A percentile compares a stretch with the other conserved stretches of the same genome.
Conservation (phyloP, 805 yeast genomes). For the Pichia deserticola region DNA sequence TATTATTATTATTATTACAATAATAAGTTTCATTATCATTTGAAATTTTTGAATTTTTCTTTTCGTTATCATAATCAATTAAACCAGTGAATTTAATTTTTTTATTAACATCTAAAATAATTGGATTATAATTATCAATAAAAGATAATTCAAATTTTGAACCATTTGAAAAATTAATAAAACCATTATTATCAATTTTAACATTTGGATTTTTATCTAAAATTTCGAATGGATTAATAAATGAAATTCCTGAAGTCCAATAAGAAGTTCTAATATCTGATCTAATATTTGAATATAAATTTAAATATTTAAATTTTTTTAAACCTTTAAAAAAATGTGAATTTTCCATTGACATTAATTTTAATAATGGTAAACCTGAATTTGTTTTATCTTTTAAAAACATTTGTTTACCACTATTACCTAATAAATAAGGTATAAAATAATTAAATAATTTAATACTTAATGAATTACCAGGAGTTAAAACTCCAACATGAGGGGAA, state of each 20-base stretch:
- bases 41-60: neutral
- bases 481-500: slow-evolving; percentile 63
- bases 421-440: slow-evolving; percentile 58
- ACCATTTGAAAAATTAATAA: slow-evolving; percentile 33
- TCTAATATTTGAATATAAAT: slow-evolving; percentile 67
- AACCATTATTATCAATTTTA: slow-evolving; percentile 35
- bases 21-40: no score
- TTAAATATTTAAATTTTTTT: slow-evolving; percentile 40
- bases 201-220: slow-evolving; percentile 27
- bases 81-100: slow-evolving; percentile 31
- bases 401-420: slow-evolving; percentile 68
- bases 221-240: slow-evolving; percentile 49
- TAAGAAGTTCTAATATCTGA: slow-evolving; percentile 78
- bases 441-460: slow-evolving; percentile 51
- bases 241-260: slow-evolving; percentile 72
- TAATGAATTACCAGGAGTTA: slow-evolving; percentile 49
- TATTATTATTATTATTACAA: slow-evolving; percentile 12
- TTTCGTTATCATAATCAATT: slow-evolving; percentile 12
- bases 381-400: slow-evolving; percentile 44
- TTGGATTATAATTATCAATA: slow-evolving; percentile 47
- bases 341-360: slow-evolving; percentile 55
- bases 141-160: slow-evolving; percentile 35
- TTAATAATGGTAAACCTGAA: slow-evolving; percentile 42
- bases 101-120: slow-evolving; percentile 44
- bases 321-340: slow-evolving; percentile 57